Conservation (phyloP, 2,329 filamentous ascomycete genomes). For the Botrytis fragariae region DNA sequence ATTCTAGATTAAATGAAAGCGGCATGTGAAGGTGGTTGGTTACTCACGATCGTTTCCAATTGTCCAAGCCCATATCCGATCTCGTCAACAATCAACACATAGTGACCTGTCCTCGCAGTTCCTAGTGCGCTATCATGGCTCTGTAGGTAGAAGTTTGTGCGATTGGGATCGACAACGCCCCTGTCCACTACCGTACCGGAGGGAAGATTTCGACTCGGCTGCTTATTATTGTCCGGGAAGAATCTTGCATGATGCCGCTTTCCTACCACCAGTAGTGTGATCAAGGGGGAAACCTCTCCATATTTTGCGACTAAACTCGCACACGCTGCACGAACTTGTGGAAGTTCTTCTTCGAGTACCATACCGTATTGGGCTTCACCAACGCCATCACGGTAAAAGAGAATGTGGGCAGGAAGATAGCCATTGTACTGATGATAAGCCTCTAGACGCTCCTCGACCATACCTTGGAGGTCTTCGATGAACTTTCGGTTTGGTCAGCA, state of each 20-base stretch:
- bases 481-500: background rate
- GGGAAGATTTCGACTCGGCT: too few species aligned
- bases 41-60: background rate
- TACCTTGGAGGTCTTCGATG: conserved; percentile 40
- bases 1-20: background rate
- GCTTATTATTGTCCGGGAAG: background rate
- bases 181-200: background rate
- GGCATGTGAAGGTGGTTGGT: background rate
- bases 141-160: background rate
- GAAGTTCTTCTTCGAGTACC: conserved; percentile 36
- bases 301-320: background rate
- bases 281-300: background rate
- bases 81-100: background rate
- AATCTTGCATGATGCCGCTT: background rate
- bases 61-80: background rate
- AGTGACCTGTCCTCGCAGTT: background rate
- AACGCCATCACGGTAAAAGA: conserved; percentile 42
- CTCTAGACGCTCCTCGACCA: conserved; percentile 23
- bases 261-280: background rate
- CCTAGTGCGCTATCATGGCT: background rate
- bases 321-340: conserved; percentile 30
- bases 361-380: conserved; percentile 37
- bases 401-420: conserved; percentile 27
- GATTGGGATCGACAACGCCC: background rate
- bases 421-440: conserved; percentile 42